Conservation (phyloP, 1,139 yeast genomes). For the Sugiyamaella sp. region DNA sequence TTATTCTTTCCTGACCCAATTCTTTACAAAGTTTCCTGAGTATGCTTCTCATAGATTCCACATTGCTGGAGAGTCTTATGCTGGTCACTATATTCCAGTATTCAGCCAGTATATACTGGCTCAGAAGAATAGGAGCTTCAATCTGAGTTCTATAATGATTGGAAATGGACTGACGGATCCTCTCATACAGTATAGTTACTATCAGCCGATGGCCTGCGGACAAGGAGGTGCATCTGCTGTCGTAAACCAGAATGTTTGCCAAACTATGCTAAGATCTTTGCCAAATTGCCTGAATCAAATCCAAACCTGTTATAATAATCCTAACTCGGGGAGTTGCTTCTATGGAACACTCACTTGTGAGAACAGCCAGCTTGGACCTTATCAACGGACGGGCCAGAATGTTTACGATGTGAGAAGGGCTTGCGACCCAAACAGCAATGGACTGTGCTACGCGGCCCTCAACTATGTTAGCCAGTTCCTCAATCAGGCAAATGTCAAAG, state of each 20-base stretch:
- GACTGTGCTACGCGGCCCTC: conserved; percentile 73
- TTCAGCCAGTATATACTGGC: conserved; percentile 85
- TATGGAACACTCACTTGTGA: conserved; percentile 92
- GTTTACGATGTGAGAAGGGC: conserved; percentile 88
- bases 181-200: conserved; percentile 81
- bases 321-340: conserved; percentile 83
- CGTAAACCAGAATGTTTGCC: conserved; percentile 74
- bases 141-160: conserved; percentile 82
- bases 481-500: conserved; percentile 69
- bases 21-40: conserved; percentile 90
- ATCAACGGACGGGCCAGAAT: conserved; percentile 85
- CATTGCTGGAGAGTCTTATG: conserved; percentile 98
- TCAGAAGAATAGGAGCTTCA: conserved; percentile 77
- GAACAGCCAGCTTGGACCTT: conserved; percentile 84
- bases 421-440: conserved; percentile 65
- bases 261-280: conserved; percentile 67
- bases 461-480: conserved; percentile 66
- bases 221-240: conserved; percentile 85
- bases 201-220: conserved; percentile 98
- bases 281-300: conserved; percentile 82
- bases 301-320: conserved; percentile 69
- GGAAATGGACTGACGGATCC: conserved; percentile 98
- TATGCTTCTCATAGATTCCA: conserved; percentile 76
- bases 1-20: conserved; percentile 85
- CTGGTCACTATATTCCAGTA: conserved; percentile 96